Evolutionary conservation across 441 rosid species (phyloP), one percentile per base, ranked within the genome.

Genomic region (Sinapis alba): DNA sequence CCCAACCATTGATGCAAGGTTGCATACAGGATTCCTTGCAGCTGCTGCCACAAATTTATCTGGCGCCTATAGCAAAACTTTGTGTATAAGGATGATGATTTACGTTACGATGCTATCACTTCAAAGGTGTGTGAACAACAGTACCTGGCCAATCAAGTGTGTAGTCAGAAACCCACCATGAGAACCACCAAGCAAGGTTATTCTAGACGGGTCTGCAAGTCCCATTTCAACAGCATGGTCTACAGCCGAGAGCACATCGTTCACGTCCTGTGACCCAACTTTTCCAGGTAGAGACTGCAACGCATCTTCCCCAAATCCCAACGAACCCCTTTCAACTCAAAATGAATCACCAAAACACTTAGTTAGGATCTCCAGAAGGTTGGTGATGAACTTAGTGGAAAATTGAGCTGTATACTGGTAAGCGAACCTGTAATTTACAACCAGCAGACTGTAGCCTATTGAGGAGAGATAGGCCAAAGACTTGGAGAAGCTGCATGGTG

Each of bases 221-320:
- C 92, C 94, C 67, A 69, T 57, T 57, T 82, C 83, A 74, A 91
- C 77, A 62, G 83, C 85, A 78, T 86, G 85, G 83, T 90, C 92
- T 69, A 95, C 78, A 62, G 99, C 98, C n/a, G n/a, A n/a, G n/a
- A n/a, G n/a, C n/a, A n/a, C n/a, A n/a, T n/a, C n/a, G n/a, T n/a
- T n/a, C n/a, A 58, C 57, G 62, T 92, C 99, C 98, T 90, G 99
- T 11, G 89, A 86, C 30, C 99, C 99, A 67, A 85, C 21, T 80
- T 88, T 95, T 58, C 97, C 98, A 2, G 88, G 95, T 80, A 93
- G 90, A 72, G 99, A 95, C 68, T 95, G 99, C 83, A 95, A 84
- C 73, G 99, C 98, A 69, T 95, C 99, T 85, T 95, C 96, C 0
- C 99, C 96, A 58, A 83, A 95, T 70, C 99, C 98, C 63, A 88